Base-by-base conservation (phyloP, 179 eudicot genomes). In the Silene coronaria region DNA sequence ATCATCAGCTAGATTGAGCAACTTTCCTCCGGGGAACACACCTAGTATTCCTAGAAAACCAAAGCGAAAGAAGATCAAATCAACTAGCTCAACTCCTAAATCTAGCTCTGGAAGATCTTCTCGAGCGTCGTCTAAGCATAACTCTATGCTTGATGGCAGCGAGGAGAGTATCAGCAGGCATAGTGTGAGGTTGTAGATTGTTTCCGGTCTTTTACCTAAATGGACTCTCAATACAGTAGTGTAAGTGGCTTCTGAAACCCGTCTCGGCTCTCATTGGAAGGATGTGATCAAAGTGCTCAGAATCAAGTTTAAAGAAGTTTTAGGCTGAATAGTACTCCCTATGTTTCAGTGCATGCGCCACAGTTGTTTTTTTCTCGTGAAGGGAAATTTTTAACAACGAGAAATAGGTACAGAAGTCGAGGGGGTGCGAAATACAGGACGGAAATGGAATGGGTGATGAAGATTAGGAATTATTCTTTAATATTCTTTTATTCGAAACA, bases 51-150 rank as follows among this genome's bases (percentile, higher is more conserved):
- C 85, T n/a, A 89, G 85, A 79, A 91, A 91, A 78, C 82, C 61
- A 26, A 88, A 76, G 78, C 75, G 89, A 65, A 91, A 88, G 84
- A 91, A 91, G 84, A 66, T 5, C 26, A 89, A 80, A 62, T 85
- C 95, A 51, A 62, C 80, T 38, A 80, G 85, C n/a, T 83, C 91
- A 12, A 83, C 91, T 21, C 78, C 57, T 21, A 89, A 81, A 34
- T 84, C 95, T 16, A 73, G 77, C 67, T 87, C 90, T 62, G 19
- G 78, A 22, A 74, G 84, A 73, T 81, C 81, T 1, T 77, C 84
- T 26, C 78, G 84, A 23, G 82, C 96, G 26, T 83, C 96, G 53
- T 85, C 89, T 11, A 83, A 84, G 78, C 82, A 85, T 19, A 79
- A 74, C 12, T 78, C 80, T 24, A 72, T 48, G 70, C 51, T 83